Percentiles rank a stretch among this genome's conserved stretches.
phyloP scores from a whole-genome alignment of 75 land plant genomes.

The Selaginella tamariscina region DNA sequence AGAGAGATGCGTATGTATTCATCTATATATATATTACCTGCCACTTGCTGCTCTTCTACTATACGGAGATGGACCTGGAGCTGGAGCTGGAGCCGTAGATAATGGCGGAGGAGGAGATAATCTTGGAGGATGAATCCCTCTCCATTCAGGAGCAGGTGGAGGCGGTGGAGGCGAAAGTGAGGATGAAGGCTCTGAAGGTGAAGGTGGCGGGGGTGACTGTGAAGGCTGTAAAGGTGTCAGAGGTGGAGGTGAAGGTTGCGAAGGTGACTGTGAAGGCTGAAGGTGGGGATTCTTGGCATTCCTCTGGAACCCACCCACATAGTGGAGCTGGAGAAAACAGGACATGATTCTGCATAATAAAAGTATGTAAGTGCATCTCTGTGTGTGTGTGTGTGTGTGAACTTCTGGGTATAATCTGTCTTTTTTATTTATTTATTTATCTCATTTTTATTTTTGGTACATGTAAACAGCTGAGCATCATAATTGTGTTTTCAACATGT shows the following conservation, averaged over 20 bases:
- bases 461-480: no score
- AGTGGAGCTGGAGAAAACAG: neutral
- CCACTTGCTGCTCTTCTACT: no score
- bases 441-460: no score
- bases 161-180: neutral
- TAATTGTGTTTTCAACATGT: no score
- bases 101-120: neutral
- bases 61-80: slow-evolving; percentile 1
- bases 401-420: no score
- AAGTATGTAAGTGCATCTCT: no score
- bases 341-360: neutral
- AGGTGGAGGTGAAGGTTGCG: slow-evolving; percentile 1
- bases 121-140: neutral
- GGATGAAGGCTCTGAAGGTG: neutral
- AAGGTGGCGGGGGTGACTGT: neutral
- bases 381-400: no score
- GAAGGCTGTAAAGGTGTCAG: neutral
- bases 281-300: no score
- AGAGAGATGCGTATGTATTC: no score
- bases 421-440: no score
- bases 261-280: neutral
- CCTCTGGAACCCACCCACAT: neutral
- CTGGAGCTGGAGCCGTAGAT: neutral
- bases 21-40: no score
- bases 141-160: neutral